Conservation (phyloP, 345 rosid species). For the Citrus medica region DNA sequence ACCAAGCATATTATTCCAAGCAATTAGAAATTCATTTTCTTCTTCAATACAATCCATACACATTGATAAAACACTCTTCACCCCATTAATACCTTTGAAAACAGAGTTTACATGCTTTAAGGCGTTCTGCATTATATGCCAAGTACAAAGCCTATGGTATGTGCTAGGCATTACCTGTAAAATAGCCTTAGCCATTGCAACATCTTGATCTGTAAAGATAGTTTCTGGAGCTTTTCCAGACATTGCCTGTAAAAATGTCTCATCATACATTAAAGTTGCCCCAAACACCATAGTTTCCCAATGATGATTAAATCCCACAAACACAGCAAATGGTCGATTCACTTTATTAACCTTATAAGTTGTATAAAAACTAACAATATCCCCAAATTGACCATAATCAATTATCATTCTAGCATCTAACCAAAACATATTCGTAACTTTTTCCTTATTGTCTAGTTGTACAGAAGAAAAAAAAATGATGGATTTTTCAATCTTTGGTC, state of each 20-base stretch:
- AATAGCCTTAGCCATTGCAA: neutral
- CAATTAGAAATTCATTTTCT: too few species aligned
- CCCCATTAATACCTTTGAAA: neutral
- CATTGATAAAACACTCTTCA: too few species aligned
- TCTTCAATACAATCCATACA: too few species aligned
- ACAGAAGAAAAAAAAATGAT: neutral
- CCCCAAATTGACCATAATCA: slow-evolving; percentile 9
- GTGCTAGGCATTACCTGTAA: neutral
- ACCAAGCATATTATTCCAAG: too few species aligned
- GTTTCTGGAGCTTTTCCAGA: too few species aligned
- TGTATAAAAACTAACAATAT: neutral
- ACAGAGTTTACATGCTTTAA: neutral
- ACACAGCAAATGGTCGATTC: neutral
- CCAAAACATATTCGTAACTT: slow-evolving; percentile 11
- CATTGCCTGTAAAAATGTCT: too few species aligned
- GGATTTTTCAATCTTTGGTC: neutral
- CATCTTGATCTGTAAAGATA: too few species aligned
- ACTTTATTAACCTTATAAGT: neutral
- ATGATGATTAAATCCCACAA: slow-evolving; percentile 11
- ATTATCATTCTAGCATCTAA: slow-evolving; percentile 1
- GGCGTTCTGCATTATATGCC: neutral
- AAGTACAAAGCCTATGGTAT: neutral
- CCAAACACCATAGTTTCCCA: neutral
- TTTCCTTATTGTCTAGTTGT: neutral
- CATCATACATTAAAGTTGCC: too few species aligned